Evolutionary conservation across 2,329 filamentous ascomycete species (phyloP).

Genomic region (Pyrenophora teres): DNA sequence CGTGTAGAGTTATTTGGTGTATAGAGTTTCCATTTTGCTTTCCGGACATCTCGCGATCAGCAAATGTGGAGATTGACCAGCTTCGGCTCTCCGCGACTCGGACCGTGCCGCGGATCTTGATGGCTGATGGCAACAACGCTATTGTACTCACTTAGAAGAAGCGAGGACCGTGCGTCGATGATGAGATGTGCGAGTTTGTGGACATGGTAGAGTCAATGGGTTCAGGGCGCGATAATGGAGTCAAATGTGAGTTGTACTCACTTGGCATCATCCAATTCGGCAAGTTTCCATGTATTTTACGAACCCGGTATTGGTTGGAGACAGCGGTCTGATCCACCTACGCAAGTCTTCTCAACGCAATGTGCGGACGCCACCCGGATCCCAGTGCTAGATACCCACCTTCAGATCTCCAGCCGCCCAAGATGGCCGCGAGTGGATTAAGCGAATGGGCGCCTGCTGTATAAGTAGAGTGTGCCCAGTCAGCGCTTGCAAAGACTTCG

Average conservation of each 20-base stretch:
- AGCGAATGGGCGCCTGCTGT: background rate
- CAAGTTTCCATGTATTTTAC: background rate
- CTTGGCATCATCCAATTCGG: background rate
- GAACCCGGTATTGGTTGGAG: background rate
- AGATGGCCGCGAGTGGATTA: background rate
- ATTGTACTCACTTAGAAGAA: background rate
- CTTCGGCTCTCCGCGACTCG: constrained; percentile 16
- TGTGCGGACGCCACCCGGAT: background rate
- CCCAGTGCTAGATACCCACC: background rate
- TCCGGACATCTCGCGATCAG: constrained; percentile 37
- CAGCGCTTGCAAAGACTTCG: background rate
- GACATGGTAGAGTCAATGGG: too few relatives aligned
- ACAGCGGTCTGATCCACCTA: too few relatives aligned
- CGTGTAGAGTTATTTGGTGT: too few relatives aligned
- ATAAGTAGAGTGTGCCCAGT: background rate
- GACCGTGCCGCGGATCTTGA: background rate
- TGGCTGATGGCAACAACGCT: background rate
- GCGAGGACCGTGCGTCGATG: too few relatives aligned
- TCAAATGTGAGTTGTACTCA: background rate
- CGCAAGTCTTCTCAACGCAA: background rate
- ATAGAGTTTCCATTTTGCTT: too few relatives aligned
- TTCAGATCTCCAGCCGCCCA: background rate
- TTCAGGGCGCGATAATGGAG: too few relatives aligned
- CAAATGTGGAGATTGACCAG: background rate
- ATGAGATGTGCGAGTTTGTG: too few relatives aligned